Percentiles rank a stretch among this genome's conserved stretches.
Evolutionary conservation across 2,329 filamentous ascomycete species (phyloP).

Genomic region (Pochonia chlamydosporia): DNA sequence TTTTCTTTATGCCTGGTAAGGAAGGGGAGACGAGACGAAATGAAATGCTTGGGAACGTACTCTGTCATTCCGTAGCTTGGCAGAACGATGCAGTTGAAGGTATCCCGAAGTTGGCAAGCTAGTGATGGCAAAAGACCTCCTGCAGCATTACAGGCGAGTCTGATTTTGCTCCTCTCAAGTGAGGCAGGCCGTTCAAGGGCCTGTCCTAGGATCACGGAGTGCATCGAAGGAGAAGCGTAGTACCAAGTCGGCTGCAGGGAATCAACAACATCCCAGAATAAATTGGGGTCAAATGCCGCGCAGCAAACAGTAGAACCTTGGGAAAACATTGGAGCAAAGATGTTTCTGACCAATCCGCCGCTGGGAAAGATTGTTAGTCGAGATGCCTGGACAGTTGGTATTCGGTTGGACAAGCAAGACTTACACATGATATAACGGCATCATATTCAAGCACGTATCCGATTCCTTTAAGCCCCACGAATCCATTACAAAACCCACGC

Average conservation of each 20-base stretch:
- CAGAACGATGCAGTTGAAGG: constrained; percentile 45
- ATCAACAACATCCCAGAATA: constrained; percentile 51
- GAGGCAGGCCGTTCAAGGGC: constrained; percentile 32
- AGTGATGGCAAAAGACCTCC: constrained; percentile 47
- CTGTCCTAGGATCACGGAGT: constrained; percentile 46
- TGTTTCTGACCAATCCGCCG: constrained; percentile 47
- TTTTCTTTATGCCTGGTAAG: neutral
- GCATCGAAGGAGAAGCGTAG: constrained; percentile 53
- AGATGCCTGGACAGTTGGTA: neutral
- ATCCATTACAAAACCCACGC: constrained; percentile 45
- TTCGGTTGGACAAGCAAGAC: constrained; percentile 14
- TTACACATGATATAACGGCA: constrained; percentile 53
- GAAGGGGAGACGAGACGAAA: neutral
- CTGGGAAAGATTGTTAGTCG: constrained; percentile 18
- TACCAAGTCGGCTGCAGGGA: constrained; percentile 47
- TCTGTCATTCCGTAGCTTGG: constrained; percentile 57
- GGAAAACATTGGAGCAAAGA: constrained; percentile 49
- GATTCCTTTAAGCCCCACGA: constrained; percentile 42
- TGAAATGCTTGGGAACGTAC: constrained; percentile 16
- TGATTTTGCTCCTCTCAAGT: constrained; percentile 36
- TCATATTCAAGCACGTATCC: constrained; percentile 53
- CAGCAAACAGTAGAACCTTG: constrained; percentile 50
- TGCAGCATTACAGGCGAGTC: constrained; percentile 51
- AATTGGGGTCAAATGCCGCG: constrained; percentile 44
- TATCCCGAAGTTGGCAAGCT: constrained; percentile 40